Evolutionary conservation across 345 rosid genomes (phyloP), one percentile per base, ranked within the genome.

Genomic region (Camelina laxa): DNA sequence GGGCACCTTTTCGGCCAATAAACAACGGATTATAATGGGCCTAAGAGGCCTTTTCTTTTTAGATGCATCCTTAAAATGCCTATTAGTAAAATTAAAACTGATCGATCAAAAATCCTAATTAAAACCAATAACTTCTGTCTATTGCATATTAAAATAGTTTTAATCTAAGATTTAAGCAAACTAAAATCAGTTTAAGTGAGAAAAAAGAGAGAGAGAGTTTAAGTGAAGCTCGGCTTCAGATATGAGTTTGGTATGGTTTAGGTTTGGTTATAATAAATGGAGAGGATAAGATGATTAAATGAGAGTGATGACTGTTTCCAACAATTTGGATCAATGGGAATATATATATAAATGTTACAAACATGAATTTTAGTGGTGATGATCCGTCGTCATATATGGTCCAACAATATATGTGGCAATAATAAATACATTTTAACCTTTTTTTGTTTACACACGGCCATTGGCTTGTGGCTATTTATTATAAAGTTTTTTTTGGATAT

Each of bases 371-470:
- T 6, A 17, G 66, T 70, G 59, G 64, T 54, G 70, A 8, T 51
- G 60, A 55, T 73, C 30, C 19, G n/a, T 73, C 53, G 47, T 20
- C 36, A 36, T 19, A 12, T 54, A 63, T 73, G 65, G 66, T 66
- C 60, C 78, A 66, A 17, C 65, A 7, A 66, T 47, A 38, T 65
- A 33, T 73, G 49, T 73, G 59, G 47, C 70, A 49, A 65, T 49
- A 19, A 65, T 65, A 19, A 65, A 65, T 49, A 19, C 13, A 33
- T 36, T 67, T 36, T 7, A 27, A 22, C 15, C 4, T 3, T 27
- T 67, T 53, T 38, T 38, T 48, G 21, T 58, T 22, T 47, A 31
- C 65, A 45, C 67, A 65, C 47, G 58, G 30, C 24, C 2, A 22
- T 22, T 22, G 24, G 47, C 59, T 65, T 49, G 60, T 57, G 60